Conservation (phyloP, 768 basidiomycete species). For the Auricularia sp. region DNA sequence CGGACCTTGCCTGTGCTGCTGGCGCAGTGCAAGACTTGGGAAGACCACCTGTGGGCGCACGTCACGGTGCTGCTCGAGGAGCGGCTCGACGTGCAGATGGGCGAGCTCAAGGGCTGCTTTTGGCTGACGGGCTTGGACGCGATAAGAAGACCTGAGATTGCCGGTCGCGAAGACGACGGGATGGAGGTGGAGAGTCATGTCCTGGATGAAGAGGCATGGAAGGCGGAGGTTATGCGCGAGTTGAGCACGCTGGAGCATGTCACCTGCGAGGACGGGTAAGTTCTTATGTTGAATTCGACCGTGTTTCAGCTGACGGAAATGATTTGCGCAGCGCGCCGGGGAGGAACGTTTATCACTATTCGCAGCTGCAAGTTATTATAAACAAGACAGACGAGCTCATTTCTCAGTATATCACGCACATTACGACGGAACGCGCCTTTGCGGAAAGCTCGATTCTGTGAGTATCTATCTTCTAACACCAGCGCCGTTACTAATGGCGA, state of each 20-base stretch:
- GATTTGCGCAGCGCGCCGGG: constrained; percentile 33
- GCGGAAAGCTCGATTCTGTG: constrained; percentile 15
- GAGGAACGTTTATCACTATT: constrained; percentile 70
- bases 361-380: constrained; percentile 71
- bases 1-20: constrained; percentile 52
- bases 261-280: constrained; percentile 55
- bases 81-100: constrained; percentile 60
- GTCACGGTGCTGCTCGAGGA: constrained; percentile 74
- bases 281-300: constrained; percentile 3
- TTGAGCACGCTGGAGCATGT: constrained; percentile 50
- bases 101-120: constrained; percentile 56
- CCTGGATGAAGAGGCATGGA: constrained; percentile 38
- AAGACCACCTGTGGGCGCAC: constrained; percentile 92
- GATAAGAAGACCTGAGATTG: constrained; percentile 21
- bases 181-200: constrained; percentile 7
- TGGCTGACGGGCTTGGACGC: constrained; percentile 56
- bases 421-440: constrained; percentile 16
- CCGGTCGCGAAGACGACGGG: constrained; percentile 16
- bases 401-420: constrained; percentile 33
- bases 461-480: constrained; percentile 9
- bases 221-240: constrained; percentile 47
- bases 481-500: constrained; percentile 41
- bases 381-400: constrained; percentile 59
- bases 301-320: not conserved
- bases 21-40: constrained; percentile 78